These are phyloP conservation scores for Madurella mycetomatis DNA, from an alignment of 2,329 filamentous ascomycete genomes.

Conservation along the genomic window DNA sequence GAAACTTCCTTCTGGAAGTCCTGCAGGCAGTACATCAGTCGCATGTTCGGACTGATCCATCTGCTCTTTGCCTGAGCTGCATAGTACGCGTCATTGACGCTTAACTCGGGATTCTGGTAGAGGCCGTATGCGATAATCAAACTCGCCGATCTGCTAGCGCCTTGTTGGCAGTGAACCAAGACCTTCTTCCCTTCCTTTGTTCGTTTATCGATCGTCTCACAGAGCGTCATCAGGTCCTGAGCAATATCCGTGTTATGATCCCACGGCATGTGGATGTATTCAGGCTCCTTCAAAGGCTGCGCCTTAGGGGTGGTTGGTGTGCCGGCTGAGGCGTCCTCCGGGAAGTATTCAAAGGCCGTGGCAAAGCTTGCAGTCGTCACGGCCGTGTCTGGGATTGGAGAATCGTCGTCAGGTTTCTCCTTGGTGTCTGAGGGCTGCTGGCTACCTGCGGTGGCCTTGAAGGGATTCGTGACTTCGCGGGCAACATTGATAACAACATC, in stretches of 20 bases:
- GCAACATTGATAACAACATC: slow-evolving; percentile 84
- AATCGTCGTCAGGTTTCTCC: slow-evolving; percentile 36
- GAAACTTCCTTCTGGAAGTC: slow-evolving; percentile 67
- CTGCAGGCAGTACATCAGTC: slow-evolving; percentile 82
- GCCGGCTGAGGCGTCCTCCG: slow-evolving; percentile 37
- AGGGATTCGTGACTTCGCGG: slow-evolving; percentile 75
- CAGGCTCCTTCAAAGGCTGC: slow-evolving; percentile 51
- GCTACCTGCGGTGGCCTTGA: slow-evolving; percentile 37
- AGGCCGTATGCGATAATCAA: slow-evolving; percentile 82
- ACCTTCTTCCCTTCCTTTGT: slow-evolving; percentile 72
- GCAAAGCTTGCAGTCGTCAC: slow-evolving; percentile 54
- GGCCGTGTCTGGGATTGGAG: slow-evolving; percentile 52
- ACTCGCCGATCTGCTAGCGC: slow-evolving; percentile 78
- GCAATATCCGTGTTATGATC: slow-evolving; percentile 86
- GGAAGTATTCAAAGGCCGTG: slow-evolving; percentile 57
- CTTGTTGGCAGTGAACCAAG: slow-evolving; percentile 80
- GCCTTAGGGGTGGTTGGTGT: slow-evolving; percentile 58
- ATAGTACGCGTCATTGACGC: slow-evolving; percentile 79
- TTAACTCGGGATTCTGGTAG: slow-evolving; percentile 71
- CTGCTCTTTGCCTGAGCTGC: slow-evolving; percentile 73
- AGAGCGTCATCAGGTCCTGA: slow-evolving; percentile 68
- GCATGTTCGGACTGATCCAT: slow-evolving; percentile 92
- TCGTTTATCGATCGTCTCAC: slow-evolving; percentile 69
- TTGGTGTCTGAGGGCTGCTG: slow-evolving; percentile 28
- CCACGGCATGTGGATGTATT: slow-evolving; percentile 85